These are phyloP conservation scores for Botrytis sinoallii DNA, from an alignment of 2,329 filamentous ascomycete species.

Conservation along the genomic window DNA sequence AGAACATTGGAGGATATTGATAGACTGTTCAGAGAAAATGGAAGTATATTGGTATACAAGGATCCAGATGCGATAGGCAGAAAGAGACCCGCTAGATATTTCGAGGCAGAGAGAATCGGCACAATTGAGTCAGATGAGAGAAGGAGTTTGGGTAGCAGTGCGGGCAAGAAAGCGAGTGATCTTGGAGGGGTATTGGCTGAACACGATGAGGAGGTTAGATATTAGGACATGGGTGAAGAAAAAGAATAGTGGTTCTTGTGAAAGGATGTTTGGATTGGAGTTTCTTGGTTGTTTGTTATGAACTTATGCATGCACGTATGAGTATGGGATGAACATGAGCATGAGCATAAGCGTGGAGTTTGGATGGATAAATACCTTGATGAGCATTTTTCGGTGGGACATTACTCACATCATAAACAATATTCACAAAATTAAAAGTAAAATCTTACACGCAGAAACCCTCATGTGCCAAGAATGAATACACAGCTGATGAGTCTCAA, in stretches of 20 bases:
- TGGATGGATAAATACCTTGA: not conserved
- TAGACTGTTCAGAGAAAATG: constrained; percentile 14
- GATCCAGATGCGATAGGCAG: constrained; percentile 8
- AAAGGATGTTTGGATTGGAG: not conserved
- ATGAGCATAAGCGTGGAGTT: constrained; percentile 6
- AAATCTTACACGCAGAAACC: not conserved
- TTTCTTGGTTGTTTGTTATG: not conserved
- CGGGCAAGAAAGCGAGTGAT: not conserved
- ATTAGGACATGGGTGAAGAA: not conserved
- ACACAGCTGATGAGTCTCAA: not conserved
- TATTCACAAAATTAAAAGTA: not conserved
- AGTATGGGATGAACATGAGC: not conserved
- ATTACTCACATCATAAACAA: not conserved
- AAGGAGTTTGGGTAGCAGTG: not conserved
- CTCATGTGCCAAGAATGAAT: too few species aligned
- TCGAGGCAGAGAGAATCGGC: not conserved
- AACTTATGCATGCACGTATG: not conserved
- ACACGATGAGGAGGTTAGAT: constrained; percentile 6
- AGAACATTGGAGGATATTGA: constrained; percentile 17
- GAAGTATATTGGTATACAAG: constrained; percentile 1
- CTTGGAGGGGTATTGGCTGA: constrained; percentile 5
- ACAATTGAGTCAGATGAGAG: not conserved
- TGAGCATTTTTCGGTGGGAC: not conserved
- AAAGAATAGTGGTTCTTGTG: not conserved
- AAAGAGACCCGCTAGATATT: constrained; percentile 12